Conservation (phyloP, 768 basidiomycete genomes). For the Agrocybe chaxingu region DNA sequence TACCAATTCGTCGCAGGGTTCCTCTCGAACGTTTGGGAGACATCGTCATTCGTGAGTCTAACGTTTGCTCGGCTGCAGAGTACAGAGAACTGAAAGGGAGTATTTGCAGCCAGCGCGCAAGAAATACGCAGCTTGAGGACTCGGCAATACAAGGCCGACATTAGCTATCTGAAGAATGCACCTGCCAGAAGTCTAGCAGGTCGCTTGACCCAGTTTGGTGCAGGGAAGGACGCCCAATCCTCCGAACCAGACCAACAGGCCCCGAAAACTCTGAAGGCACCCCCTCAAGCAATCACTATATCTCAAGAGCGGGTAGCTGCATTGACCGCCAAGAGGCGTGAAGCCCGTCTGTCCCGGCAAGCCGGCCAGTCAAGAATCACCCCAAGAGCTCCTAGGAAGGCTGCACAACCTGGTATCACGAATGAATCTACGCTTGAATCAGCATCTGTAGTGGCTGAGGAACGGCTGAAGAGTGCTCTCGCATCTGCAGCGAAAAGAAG, state of each 20-base stretch:
- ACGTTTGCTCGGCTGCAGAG: not conserved
- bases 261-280: not conserved
- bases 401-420: not conserved
- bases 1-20: not conserved
- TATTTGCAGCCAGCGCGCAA: conserved; percentile 1
- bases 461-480: not conserved
- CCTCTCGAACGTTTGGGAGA: conserved; percentile 12
- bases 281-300: not conserved
- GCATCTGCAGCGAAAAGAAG: conserved; percentile 16
- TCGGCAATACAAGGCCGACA: conserved; percentile 16
- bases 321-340: conserved; percentile 11
- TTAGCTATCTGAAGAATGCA: conserved; percentile 25
- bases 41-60: conserved; percentile 32
- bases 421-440: too few species aligned
- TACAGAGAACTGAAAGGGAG: not conserved
- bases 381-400: not conserved
- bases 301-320: conserved; percentile 2
- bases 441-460: too few species aligned
- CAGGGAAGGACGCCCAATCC: conserved; percentile 1
- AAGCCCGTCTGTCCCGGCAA: conserved; percentile 19
- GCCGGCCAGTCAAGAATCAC: not conserved
- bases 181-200: conserved; percentile 20
- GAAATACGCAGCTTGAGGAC: conserved; percentile 6
- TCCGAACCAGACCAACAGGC: not conserved
- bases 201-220: conserved; percentile 12